Evolutionary conservation across 345 rosid species (phyloP), one percentile per base, ranked within the genome.

Genomic region (Citrus australasica): DNA sequence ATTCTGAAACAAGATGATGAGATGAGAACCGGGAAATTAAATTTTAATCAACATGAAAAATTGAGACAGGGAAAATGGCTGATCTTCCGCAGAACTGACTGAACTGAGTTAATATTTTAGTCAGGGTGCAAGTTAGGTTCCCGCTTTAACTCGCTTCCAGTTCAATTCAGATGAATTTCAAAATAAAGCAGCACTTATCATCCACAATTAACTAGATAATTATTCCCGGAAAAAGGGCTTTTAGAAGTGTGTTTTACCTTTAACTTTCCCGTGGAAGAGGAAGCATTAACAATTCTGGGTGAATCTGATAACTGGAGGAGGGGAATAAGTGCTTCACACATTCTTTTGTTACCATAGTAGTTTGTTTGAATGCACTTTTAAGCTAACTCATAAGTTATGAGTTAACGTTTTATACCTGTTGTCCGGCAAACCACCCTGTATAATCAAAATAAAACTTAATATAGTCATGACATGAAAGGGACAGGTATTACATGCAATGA

Each of bases 271-370:
- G 14, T 30, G 51, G 72, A 19, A 13, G 92, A 84, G 40, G 90
- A 87, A 27, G 88, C 78, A 82, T 71, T 90, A 55, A 88, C 89
- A 59, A 80, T 81, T 7, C 77, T 76, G 37, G 87, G 73, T 1
- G 82, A 74, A 53, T 28, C 37, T 0, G 84, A 76, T 42, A 38
- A 65, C 35, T 69, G 74, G 66, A 84, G 84, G 19, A 84, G 76
- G 28, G 84, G 75, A 74, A 82, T 22, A 10, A 82, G 79, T 37
- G 81, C 79, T 69, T 84, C 83, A 28, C 67, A 1, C 65, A 58
- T 69, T 74, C 61, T 77, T 46, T 77, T 82, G 6, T 67, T 63
- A 2, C 85, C 85, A 27, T 59, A 77, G 78, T 79, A 84, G 30
- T 81, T 84, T 62, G 64, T 82, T 25, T 69, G 27, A 9, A 81